Evolutionary conservation across 768 basidiomycete genomes (phyloP), one percentile per base, ranked within the genome.

Genomic region (Lentinula lateritia): DNA sequence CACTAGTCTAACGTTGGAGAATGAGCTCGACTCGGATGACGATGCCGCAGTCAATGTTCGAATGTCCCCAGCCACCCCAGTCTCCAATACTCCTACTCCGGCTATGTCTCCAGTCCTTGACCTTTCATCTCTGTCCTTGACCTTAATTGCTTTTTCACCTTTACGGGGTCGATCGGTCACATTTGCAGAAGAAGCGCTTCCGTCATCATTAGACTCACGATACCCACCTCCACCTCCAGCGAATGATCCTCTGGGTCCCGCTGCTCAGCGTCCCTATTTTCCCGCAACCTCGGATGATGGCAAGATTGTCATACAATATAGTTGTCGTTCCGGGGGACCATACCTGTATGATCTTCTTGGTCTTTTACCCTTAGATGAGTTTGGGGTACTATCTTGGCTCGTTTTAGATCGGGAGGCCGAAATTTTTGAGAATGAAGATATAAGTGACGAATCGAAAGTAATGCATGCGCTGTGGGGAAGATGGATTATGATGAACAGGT

Each of bases 391-490:
- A 46, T 79, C 80, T 2, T 92, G 90, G 90, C 76, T 80, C 42
- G 77, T 93, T 7, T 54, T 88, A 7, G 89, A 91, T 62, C 74
- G 83, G 43, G 90, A 92, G 67, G 91, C 91, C 53, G 90, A 92
- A 64, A 77, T 92, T 0, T 91, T 84, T 61, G 87, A 90, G 63
- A 74, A 81, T 50, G 86, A 89, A 62, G 85, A 91, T 66, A 75
- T 91, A 10, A 76, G 77, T 43, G 89, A 90, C 61, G 88, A 91
- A 63, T 84, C 88, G 61, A 93, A 92, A 70, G 85, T 91, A 6
- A 88, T 93, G 77, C 83, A 85, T 60, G 88, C 89, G 5, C 72
- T 92, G 12, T 92, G 90, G 90, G 83, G 76, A 12, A 70, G 91
- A 56, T 92, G 89, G 89, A 88, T 91, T 3, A 71, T 85, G 55